These are phyloP conservation scores for Camellia sinensis DNA, from an alignment of 148 eudicot genomes.

Conservation along the genomic window DNA sequence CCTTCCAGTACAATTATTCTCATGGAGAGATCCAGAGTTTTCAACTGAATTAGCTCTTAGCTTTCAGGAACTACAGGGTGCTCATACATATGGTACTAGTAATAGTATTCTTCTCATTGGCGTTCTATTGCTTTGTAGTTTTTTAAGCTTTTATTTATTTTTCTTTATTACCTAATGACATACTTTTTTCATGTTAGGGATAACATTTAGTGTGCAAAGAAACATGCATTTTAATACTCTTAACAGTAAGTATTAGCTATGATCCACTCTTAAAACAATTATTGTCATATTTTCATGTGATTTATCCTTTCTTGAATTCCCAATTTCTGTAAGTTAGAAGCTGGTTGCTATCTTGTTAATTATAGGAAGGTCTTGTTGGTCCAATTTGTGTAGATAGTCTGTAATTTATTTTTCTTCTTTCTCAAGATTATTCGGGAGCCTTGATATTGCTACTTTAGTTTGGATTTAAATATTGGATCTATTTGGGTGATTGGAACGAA, in stretches of 20 bases:
- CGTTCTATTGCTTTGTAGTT: conserved; percentile 5
- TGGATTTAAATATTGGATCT: too few species aligned
- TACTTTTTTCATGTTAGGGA: conserved; percentile 63
- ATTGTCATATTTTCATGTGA: not conserved
- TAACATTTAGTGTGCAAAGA: conserved; percentile 74
- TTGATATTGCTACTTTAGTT: too few species aligned
- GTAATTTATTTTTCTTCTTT: too few species aligned
- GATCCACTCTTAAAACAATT: not conserved
- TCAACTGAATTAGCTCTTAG: conserved; percentile 91
- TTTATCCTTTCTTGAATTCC: not conserved
- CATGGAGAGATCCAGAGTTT: conserved; percentile 95
- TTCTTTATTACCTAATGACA: not conserved
- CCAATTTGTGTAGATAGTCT: not conserved
- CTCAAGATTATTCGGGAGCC: too few species aligned
- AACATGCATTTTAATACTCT: conserved; percentile 60
- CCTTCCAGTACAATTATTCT: conserved; percentile 79
- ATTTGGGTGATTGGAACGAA: too few species aligned
- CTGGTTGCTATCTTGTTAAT: not conserved
- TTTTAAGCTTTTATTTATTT: conserved; percentile 2
- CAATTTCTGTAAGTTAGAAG: not conserved
- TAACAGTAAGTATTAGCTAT: conserved; percentile 58
- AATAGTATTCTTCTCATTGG: not conserved
- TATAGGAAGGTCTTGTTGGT: not conserved
- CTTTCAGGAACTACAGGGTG: conserved; percentile 92
- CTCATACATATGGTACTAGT: conserved; percentile 74